Conservation (phyloP, 2,329 filamentous ascomycete genomes). For the Hypoxylon sp. region DNA sequence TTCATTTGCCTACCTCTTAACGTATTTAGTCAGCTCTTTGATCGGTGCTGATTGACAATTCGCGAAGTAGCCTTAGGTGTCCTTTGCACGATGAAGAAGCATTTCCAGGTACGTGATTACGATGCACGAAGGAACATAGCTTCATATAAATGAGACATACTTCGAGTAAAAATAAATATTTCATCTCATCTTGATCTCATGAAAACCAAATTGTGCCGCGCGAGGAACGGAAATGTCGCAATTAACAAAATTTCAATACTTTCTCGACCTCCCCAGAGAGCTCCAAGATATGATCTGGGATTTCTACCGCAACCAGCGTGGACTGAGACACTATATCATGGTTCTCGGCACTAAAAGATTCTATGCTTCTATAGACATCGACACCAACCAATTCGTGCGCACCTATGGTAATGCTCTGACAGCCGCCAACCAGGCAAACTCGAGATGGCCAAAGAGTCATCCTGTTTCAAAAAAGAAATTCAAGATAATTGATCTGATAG, state of each 20-base stretch:
- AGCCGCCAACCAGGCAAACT: neutral
- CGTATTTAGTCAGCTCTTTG: neutral
- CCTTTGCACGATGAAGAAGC: neutral
- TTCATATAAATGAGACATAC: neutral
- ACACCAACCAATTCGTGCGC: conserved; percentile 2
- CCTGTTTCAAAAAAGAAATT: neutral
- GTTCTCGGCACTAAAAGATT: neutral
- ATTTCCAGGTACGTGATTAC: neutral
- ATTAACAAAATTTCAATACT: conserved; percentile 4
- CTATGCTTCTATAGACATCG: conserved; percentile 17
- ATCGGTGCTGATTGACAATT: neutral
- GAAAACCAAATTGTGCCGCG: neutral
- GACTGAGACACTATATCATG: conserved; percentile 20
- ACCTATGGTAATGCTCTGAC: neutral
- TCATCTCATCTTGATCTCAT: neutral
- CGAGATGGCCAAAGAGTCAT: neutral
- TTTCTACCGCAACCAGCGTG: neutral
- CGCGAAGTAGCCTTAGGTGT: neutral
- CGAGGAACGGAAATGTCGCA: neutral
- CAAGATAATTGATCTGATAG: neutral
- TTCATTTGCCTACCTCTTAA: neutral
- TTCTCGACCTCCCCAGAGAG: conserved; percentile 11
- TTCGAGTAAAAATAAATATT: neutral
- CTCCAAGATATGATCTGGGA: conserved; percentile 11
- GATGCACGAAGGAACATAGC: neutral